Conservation (phyloP, 805 yeast species). For the Limtongia smithiae region DNA sequence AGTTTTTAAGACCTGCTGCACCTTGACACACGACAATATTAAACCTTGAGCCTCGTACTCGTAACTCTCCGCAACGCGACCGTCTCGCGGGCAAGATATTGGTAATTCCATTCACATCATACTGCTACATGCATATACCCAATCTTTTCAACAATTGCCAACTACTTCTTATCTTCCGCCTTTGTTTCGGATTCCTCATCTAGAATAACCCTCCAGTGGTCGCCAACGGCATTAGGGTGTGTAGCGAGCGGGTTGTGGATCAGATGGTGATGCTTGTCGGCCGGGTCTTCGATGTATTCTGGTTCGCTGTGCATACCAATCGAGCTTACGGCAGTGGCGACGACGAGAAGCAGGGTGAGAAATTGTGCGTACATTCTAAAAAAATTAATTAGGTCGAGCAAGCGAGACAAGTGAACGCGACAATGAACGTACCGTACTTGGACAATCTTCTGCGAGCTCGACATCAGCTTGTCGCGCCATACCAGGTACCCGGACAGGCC, state of each 20-base stretch:
- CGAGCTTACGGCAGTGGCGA: slow-evolving; percentile 53
- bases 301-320: slow-evolving; percentile 37
- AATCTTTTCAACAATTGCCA: no score
- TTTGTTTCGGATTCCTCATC: slow-evolving; percentile 6
- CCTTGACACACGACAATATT: no score
- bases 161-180: neutral
- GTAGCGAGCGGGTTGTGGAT: slow-evolving; percentile 11
- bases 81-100: no score
- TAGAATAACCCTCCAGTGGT: slow-evolving; percentile 17
- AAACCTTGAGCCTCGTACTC: no score
- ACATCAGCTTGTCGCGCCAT: slow-evolving; percentile 69
- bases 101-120: no score
- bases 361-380: slow-evolving; percentile 81
- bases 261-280: slow-evolving; percentile 14
- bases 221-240: slow-evolving; percentile 3
- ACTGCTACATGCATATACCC: no score
- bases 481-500: slow-evolving; percentile 74
- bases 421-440: slow-evolving; percentile 50
- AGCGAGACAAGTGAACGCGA: neutral
- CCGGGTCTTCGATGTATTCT: slow-evolving; percentile 15
- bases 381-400: neutral
- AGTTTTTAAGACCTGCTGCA: no score
- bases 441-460: slow-evolving; percentile 72
- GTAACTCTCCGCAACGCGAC: no score
- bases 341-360: slow-evolving; percentile 63